Base-by-base conservation (phyloP, 2,329 filamentous ascomycete genomes). In the Dothideomycetes sp. region DNA sequence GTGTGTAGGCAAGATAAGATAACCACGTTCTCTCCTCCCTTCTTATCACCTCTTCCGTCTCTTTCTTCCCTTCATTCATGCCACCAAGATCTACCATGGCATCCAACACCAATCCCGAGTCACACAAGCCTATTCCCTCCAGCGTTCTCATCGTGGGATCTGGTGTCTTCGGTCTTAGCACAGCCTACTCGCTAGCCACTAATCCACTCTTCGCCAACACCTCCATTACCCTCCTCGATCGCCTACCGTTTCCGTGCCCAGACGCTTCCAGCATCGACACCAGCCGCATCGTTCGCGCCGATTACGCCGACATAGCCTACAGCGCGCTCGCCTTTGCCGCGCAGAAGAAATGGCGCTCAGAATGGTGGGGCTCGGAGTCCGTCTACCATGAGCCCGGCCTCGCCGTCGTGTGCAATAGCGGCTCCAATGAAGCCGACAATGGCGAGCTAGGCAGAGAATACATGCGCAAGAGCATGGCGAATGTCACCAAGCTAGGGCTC, bases 221-320 rank as follows among this genome's bases (percentile, higher is more conserved):
- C 15, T 58, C 63, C 32, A 72, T 80, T 45, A 78, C 72, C 5
- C 56, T 80, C 24, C 56, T 80, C 40, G 76, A 80, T 47, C 63
- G 71, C 17, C 65, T 69, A 15, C 59, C 68, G 2, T 75, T 77
- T 41, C 75, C 75, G 16, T 70, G 75, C 37, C 69, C 71, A 2
- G 69, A 77, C 51, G 72, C 48, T 10, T 47, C 56, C 5, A 54
- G 51, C 31, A 62, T 78, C 45, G 76, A 80, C 55, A 66, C 66
- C 34, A 77, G 72, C 16, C 73, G 76, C 41, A 79, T 79, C 47
- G 67, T 80, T 36, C 69, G 76, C 24, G 70, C 79, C 29, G 89
- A 96, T 68, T 96, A 96, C 55, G 79, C 84, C 4, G 79, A 89
- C 54, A 65, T 75, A 0, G 73, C 79, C 16, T 96, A 96, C 61